A percentile compares a stretch with the other conserved stretches of the same genome.
Evolutionary conservation across 108 stramenopile species (phyloP).

Genomic region (Skeletonema menzelii): DNA sequence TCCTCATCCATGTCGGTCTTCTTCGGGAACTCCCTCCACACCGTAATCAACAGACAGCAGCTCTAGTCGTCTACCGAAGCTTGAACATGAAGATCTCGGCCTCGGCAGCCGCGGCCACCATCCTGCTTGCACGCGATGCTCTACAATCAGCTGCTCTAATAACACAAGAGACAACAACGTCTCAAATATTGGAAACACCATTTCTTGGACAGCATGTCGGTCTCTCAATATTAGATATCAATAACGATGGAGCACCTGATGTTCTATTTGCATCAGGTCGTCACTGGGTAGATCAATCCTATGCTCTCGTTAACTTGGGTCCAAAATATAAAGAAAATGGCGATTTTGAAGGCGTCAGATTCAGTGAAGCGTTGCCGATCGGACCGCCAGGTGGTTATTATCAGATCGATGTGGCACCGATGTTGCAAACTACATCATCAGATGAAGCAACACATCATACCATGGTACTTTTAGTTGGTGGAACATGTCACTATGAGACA

Average conservation of each 20-base stretch:
- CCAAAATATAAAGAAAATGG: background rate
- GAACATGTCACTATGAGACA: conserved; percentile 6
- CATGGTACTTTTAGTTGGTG: conserved; percentile 9
- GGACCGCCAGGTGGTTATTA: conserved; percentile 15
- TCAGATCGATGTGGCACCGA: conserved; percentile 7
- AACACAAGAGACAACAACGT: background rate
- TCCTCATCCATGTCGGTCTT: no score
- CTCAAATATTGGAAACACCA: conserved; percentile 11
- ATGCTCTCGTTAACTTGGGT: conserved; percentile 15
- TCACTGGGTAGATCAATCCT: conserved; percentile 23
- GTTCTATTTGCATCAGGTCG: conserved; percentile 11
- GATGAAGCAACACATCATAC: background rate
- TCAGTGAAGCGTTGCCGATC: conserved; percentile 10
- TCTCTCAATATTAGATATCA: background rate
- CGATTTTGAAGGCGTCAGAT: background rate
- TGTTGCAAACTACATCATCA: background rate
- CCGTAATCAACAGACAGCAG: no score
- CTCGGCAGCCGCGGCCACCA: no score
- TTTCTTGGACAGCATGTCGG: conserved; percentile 17
- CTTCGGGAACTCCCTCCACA: no score
- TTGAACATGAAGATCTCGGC: no score
- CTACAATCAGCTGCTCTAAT: background rate
- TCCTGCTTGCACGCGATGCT: background rate
- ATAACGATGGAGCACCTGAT: conserved; percentile 9
- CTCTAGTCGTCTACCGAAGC: no score